Conservation (phyloP, 2,329 filamentous ascomycete species). For the Chaetomium globosum region DNA sequence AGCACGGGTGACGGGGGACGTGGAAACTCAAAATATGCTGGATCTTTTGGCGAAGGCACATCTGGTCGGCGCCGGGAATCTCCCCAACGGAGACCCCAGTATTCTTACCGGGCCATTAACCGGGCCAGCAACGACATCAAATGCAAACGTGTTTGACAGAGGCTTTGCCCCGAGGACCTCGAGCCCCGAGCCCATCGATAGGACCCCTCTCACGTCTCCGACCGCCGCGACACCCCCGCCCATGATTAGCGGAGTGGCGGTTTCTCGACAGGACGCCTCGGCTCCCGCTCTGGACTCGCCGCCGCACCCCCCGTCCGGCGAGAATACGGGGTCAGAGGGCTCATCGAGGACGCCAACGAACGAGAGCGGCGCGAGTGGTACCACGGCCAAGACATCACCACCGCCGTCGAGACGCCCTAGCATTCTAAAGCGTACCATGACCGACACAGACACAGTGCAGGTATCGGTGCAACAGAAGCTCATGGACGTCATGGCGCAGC, state of each 20-base stretch:
- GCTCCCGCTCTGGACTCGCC: slow-evolving; percentile 7
- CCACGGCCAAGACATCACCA: slow-evolving; percentile 56
- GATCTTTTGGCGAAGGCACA: slow-evolving; percentile 83
- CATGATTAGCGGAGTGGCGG: background rate
- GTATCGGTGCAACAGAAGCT: slow-evolving; percentile 78
- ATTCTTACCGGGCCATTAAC: slow-evolving; percentile 67
- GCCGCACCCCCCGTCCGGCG: slow-evolving; percentile 28
- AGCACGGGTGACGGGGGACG: slow-evolving; percentile 77
- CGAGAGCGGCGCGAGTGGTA: slow-evolving; percentile 57
- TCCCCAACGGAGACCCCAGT: slow-evolving; percentile 52
- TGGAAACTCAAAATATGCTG: slow-evolving; percentile 87
- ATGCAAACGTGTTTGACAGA: slow-evolving; percentile 81
- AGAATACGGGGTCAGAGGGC: slow-evolving; percentile 48
- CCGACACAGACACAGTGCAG: slow-evolving; percentile 82
- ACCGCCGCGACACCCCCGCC: slow-evolving; percentile 29
- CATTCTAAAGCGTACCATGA: slow-evolving; percentile 80
- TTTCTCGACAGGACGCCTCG: background rate
- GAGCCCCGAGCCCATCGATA: slow-evolving; percentile 52
- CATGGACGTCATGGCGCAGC: slow-evolving; percentile 81
- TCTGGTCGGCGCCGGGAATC: slow-evolving; percentile 69
- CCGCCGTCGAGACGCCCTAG: slow-evolving; percentile 63
- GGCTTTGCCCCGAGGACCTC: slow-evolving; percentile 66
- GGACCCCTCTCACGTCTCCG: slow-evolving; percentile 44
- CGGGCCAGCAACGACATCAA: slow-evolving; percentile 73
- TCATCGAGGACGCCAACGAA: slow-evolving; percentile 60